Evolutionary conservation across 306 rosid genomes (phyloP).

Genomic region (Spatholobus suberectus): DNA sequence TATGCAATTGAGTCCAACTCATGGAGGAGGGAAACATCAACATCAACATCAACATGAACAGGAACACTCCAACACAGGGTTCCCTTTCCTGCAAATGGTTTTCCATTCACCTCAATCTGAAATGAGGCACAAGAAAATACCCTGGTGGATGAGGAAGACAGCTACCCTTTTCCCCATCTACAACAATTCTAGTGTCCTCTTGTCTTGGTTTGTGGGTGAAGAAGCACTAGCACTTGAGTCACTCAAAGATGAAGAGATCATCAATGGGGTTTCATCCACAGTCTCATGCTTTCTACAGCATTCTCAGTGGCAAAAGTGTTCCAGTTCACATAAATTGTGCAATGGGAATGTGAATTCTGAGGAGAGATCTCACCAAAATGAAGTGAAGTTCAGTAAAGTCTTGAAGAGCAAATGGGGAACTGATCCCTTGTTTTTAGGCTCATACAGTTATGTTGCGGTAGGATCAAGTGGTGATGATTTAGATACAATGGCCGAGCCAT

Average conservation of each 20-base stretch:
- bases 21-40: conserved; percentile 23
- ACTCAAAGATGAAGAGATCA: conserved; percentile 74
- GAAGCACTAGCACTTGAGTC: conserved; percentile 86
- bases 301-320: conserved; percentile 37
- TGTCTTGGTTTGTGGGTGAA: conserved; percentile 89
- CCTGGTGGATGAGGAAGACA: conserved; percentile 97
- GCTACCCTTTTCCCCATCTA: conserved; percentile 75
- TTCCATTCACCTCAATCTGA: conserved; percentile 73
- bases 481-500: conserved; percentile 88
- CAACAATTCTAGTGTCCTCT: conserved; percentile 70
- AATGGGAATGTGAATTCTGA: conserved; percentile 54
- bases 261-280: conserved; percentile 72
- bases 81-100: conserved; percentile 76
- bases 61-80: conserved; percentile 43
- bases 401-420: conserved; percentile 82
- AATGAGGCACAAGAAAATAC: conserved; percentile 65
- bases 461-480: conserved; percentile 93
- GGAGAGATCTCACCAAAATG: conserved; percentile 37
- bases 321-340: conserved; percentile 44
- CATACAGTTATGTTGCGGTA: conserved; percentile 83
- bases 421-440: conserved; percentile 89
- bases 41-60: conserved; percentile 11
- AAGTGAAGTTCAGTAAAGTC: conserved; percentile 61
- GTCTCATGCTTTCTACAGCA: conserved; percentile 57
- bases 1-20: conserved; percentile 61